Evolutionary conservation across 2,329 filamentous ascomycete species (phyloP).

Genomic region (Sporothrix brunneoviolacea): DNA sequence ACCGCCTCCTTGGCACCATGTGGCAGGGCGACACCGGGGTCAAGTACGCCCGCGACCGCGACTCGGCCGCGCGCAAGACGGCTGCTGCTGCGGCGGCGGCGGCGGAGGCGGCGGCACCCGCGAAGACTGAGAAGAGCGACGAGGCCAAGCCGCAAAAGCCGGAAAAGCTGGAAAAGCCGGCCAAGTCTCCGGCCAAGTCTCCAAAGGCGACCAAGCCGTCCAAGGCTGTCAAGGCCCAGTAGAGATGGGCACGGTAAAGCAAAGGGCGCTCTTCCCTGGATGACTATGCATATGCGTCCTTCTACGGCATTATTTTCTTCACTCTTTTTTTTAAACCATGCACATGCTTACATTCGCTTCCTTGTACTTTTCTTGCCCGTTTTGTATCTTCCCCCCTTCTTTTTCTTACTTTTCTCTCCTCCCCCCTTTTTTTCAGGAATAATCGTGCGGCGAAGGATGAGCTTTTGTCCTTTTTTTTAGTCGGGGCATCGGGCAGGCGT

Average conservation of each 20-base stretch:
- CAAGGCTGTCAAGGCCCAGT: slow-evolving; percentile 7
- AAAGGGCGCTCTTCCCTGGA: neutral
- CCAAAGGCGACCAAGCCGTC: neutral
- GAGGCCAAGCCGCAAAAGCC: neutral
- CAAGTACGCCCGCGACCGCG: slow-evolving; percentile 36
- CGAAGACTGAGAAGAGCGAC: neutral
- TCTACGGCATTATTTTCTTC: neutral
- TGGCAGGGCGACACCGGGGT: slow-evolving; percentile 60
- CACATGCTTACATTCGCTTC: too few species aligned
- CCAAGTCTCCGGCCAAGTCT: neutral
- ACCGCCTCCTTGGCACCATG: slow-evolving; percentile 71
- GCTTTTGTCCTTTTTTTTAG: neutral
- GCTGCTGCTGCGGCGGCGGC: slow-evolving; percentile 10
- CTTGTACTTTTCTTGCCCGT: too few species aligned
- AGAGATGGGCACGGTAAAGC: too few species aligned
- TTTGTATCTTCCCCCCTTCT: too few species aligned
- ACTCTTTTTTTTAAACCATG: neutral
- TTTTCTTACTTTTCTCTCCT: neutral
- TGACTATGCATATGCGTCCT: neutral
- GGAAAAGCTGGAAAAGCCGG: neutral
- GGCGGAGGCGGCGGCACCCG: neutral
- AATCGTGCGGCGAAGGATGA: neutral
- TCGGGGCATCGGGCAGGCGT: slow-evolving; percentile 5
- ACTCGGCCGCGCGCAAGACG: slow-evolving; percentile 34
- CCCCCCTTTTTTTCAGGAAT: slow-evolving; percentile 2